Percentiles rank a stretch among this genome's conserved stretches.
phyloP scores from a whole-genome alignment of 345 rosid genomes.

The Hibiscus trionum region DNA sequence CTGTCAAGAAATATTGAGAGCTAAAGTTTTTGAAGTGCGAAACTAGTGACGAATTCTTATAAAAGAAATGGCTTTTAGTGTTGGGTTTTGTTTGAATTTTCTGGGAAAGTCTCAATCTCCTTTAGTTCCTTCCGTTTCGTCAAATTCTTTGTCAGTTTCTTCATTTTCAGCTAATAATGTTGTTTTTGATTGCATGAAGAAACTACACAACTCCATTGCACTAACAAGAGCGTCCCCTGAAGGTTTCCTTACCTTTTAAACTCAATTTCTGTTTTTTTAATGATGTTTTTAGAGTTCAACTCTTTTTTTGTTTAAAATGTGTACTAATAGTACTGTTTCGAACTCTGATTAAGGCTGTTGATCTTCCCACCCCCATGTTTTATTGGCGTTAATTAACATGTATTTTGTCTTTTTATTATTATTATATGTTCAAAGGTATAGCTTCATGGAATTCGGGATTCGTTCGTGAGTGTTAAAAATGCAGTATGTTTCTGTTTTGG shows the following conservation, averaged over 20 bases:
- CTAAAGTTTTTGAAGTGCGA: neutral
- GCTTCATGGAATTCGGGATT: too few relatives aligned
- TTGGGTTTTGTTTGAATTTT: constrained; percentile 8
- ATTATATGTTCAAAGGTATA: too few relatives aligned
- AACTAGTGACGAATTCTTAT: too few relatives aligned
- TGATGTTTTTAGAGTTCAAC: neutral
- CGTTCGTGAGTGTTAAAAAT: too few relatives aligned
- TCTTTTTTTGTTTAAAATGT: neutral
- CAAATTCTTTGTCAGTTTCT: constrained; percentile 6
- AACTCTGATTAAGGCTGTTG: neutral
- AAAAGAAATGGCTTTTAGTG: neutral
- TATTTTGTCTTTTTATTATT: too few relatives aligned
- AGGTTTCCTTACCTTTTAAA: constrained; percentile 23
- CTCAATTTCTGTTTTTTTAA: neutral
- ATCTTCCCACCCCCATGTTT: neutral
- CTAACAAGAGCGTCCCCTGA: constrained; percentile 34
- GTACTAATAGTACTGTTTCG: neutral
- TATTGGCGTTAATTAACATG: neutral
- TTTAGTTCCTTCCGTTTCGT: constrained; percentile 16
- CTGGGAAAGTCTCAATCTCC: constrained; percentile 3
- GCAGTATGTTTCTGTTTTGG: too few relatives aligned
- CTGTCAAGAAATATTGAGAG: neutral
- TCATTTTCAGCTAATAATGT: constrained; percentile 13
- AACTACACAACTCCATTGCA: constrained; percentile 17
- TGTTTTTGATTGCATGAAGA: constrained; percentile 12